Evolutionary conservation across 495 filamentous ascomycete species (phyloP).

Genomic region (Collariella sp.): DNA sequence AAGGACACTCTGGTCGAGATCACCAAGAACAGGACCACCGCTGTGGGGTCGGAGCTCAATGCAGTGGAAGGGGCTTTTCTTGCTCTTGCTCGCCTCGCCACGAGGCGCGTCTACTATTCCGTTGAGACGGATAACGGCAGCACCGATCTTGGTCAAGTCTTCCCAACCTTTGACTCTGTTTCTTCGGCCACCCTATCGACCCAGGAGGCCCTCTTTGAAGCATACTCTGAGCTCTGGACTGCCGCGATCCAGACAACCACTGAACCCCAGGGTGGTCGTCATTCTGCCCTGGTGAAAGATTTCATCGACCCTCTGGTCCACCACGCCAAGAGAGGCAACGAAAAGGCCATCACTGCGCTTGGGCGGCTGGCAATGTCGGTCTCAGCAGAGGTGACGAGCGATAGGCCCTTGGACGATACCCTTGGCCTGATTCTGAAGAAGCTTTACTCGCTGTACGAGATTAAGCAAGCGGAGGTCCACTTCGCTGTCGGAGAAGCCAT

Average conservation of each 20-base stretch:
- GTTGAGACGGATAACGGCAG: neutral
- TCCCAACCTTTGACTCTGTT: constrained; percentile 19
- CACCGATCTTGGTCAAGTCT: constrained; percentile 5
- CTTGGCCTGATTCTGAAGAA: constrained; percentile 46
- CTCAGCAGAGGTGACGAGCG: constrained; percentile 11
- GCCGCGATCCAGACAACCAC: constrained; percentile 38
- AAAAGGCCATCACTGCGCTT: constrained; percentile 67
- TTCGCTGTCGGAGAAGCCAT: constrained; percentile 85
- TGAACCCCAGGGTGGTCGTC: neutral
- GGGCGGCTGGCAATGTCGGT: constrained; percentile 56
- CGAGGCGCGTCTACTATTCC: constrained; percentile 24
- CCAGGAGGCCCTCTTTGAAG: constrained; percentile 47
- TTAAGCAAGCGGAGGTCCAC: constrained; percentile 74
- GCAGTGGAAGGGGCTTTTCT: constrained; percentile 31
- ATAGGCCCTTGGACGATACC: constrained; percentile 8
- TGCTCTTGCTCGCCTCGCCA: constrained; percentile 23
- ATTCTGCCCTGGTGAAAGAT: constrained; percentile 4
- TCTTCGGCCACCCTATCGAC: constrained; percentile 15
- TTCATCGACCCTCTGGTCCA: constrained; percentile 51
- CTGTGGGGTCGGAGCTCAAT: constrained; percentile 30
- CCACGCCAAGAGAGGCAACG: constrained; percentile 70
- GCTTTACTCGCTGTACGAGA: constrained; percentile 69
- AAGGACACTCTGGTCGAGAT: constrained; percentile 10
- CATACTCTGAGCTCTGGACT: constrained; percentile 68
- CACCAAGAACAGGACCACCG: constrained; percentile 18